Evolutionary conservation across 2,329 filamentous ascomycete species (phyloP).

Genomic region (Ceratocystis smalleyi): DNA sequence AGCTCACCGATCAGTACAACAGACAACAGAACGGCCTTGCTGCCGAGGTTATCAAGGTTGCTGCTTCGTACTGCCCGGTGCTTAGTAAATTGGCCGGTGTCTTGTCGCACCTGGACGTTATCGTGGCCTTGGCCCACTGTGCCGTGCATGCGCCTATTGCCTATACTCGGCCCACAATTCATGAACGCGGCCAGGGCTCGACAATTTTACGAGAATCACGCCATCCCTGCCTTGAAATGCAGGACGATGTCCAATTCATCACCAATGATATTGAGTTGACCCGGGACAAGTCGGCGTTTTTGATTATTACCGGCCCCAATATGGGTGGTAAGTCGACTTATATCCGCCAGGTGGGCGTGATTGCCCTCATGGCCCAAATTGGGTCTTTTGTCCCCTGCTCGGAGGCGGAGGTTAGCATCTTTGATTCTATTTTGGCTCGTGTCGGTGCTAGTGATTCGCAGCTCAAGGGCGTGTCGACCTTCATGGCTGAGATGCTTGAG

Average conservation of each 20-base stretch:
- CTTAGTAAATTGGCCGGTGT: slow-evolving; percentile 78
- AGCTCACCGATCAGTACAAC: slow-evolving; percentile 87
- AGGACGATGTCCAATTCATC: slow-evolving; percentile 97
- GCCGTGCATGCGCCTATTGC: slow-evolving; percentile 83
- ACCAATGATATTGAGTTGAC: slow-evolving; percentile 84
- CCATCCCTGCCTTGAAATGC: slow-evolving; percentile 96
- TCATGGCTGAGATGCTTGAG: slow-evolving; percentile 99
- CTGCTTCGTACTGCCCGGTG: slow-evolving; percentile 85
- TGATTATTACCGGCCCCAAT: slow-evolving; percentile 94
- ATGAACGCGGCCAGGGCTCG: slow-evolving; percentile 71
- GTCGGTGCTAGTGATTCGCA: slow-evolving; percentile 94
- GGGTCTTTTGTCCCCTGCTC: slow-evolving; percentile 91
- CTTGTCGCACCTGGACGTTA: slow-evolving; percentile 85
- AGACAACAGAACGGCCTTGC: slow-evolving; percentile 84
- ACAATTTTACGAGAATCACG: slow-evolving; percentile 85
- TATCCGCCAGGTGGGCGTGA: slow-evolving; percentile 91
- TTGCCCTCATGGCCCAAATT: slow-evolving; percentile 91
- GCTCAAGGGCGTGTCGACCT: slow-evolving; percentile 93
- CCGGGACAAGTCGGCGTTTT: slow-evolving; percentile 67
- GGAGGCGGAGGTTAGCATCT: slow-evolving; percentile 83
- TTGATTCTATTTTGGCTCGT: slow-evolving; percentile 89
- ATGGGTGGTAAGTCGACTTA: slow-evolving; percentile 99
- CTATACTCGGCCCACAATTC: slow-evolving; percentile 82
- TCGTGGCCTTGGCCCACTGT: slow-evolving; percentile 83
- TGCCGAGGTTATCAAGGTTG: slow-evolving; percentile 80